Evolutionary conservation across 345 rosid species (phyloP).

Genomic region (Syzygium grande): DNA sequence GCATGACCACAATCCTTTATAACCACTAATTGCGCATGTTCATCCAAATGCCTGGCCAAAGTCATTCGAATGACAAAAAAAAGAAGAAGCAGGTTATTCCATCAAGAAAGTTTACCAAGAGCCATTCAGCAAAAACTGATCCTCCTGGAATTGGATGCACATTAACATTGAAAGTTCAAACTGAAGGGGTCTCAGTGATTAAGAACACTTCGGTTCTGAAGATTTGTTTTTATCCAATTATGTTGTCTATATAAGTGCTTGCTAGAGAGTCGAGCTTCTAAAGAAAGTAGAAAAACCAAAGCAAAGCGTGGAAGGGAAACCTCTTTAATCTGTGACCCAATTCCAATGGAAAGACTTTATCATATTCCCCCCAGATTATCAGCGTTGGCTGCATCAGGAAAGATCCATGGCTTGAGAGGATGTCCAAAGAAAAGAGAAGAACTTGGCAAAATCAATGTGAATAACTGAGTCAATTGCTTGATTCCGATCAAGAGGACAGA

Average conservation of each 20-base stretch:
- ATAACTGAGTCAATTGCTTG: neutral
- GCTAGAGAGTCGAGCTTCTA: neutral
- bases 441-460: neutral
- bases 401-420: neutral
- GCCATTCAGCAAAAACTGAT: neutral
- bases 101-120: neutral
- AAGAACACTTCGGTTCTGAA: neutral
- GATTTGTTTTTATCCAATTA: neutral
- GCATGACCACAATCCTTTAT: slow-evolving; percentile 10
- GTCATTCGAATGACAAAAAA: neutral
- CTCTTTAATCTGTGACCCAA: slow-evolving; percentile 9
- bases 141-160: neutral
- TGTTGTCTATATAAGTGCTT: neutral
- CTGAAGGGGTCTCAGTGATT: neutral
- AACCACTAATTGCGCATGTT: slow-evolving; percentile 2
- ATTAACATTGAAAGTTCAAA: neutral
- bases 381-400: neutral
- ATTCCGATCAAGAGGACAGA: neutral
- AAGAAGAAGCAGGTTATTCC: neutral
- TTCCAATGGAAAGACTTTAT: slow-evolving; percentile 7
- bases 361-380: slow-evolving; percentile 13
- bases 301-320: neutral
- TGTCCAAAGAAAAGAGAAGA: neutral
- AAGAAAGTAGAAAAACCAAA: neutral
- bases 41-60: slow-evolving; percentile 6